Evolutionary conservation across 768 basidiomycete genomes (phyloP).

Genomic region (Lentinula guzmanii): DNA sequence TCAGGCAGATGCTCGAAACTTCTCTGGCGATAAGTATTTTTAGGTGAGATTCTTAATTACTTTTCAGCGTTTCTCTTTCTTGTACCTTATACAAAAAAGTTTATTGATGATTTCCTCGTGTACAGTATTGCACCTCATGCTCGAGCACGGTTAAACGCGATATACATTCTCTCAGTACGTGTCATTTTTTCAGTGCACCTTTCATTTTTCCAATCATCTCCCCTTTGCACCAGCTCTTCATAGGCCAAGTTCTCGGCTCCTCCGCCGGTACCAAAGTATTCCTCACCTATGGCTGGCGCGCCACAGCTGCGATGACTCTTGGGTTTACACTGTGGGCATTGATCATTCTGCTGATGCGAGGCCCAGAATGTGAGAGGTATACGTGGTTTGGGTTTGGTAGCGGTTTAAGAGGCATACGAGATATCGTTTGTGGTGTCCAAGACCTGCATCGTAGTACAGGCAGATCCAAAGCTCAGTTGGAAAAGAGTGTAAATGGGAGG

Average conservation of each 20-base stretch:
- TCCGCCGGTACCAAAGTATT: constrained; percentile 48
- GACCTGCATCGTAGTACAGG: too few relatives aligned
- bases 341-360: constrained; percentile 39
- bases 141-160: constrained; percentile 41
- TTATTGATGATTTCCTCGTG: not conserved
- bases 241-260: constrained; percentile 59
- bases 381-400: constrained; percentile 36
- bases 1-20: constrained; percentile 44
- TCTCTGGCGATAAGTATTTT: constrained; percentile 36
- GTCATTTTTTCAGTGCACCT: not conserved
- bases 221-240: constrained; percentile 28
- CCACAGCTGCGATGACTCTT: constrained; percentile 39
- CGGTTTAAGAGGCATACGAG: not conserved
- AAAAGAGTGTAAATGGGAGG: too few relatives aligned
- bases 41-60: not conserved
- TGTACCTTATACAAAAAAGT: not conserved
- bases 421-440: too few relatives aligned
- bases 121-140: constrained; percentile 5
- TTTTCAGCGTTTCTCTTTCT: not conserved
- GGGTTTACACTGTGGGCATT: constrained; percentile 36
- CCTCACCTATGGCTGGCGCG: constrained; percentile 43
- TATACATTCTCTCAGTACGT: constrained; percentile 30
- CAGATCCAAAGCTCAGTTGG: too few relatives aligned
- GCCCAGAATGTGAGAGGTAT: constrained; percentile 34
- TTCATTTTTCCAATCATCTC: constrained; percentile 13